Evolutionary conservation across 176 grass and related monocot species (phyloP).

Genomic region (Bolboschoenus planiculmis): DNA sequence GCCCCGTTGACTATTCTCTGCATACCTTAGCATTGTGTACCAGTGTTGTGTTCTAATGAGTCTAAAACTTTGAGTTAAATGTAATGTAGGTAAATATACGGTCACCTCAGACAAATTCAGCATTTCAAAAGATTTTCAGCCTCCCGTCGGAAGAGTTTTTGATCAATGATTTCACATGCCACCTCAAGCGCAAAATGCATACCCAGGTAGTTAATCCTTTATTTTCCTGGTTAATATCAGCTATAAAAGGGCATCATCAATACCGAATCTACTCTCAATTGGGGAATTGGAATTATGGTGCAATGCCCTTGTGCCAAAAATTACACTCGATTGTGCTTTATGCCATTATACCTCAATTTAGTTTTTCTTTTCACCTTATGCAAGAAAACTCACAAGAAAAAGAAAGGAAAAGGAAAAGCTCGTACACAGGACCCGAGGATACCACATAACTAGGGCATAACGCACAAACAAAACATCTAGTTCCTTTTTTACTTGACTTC

Average conservation of each 20-base stretch:
- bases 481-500: neutral
- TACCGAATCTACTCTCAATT: neutral
- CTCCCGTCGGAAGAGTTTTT: slow-evolving; percentile 94
- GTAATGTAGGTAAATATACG: slow-evolving; percentile 72
- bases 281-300: neutral
- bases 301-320: neutral
- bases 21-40: neutral
- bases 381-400: neutral
- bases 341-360: neutral
- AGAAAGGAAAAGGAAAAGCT: neutral
- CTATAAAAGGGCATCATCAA: neutral
- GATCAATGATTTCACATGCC: slow-evolving; percentile 99
- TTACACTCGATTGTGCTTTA: neutral
- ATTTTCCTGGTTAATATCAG: neutral
- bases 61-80: slow-evolving; percentile 7
- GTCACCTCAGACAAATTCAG: slow-evolving; percentile 79
- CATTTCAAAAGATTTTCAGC: slow-evolving; percentile 83
- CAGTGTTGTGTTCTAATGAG: neutral
- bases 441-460: neutral
- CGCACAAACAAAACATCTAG: neutral
- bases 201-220: slow-evolving; percentile 45
- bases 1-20: neutral
- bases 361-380: neutral
- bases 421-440: neutral
- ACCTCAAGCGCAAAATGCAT: slow-evolving; percentile 92